phyloP scores from a whole-genome alignment of 1,284 basidiomycete species.

The Quambalaria eucalypti region DNA sequence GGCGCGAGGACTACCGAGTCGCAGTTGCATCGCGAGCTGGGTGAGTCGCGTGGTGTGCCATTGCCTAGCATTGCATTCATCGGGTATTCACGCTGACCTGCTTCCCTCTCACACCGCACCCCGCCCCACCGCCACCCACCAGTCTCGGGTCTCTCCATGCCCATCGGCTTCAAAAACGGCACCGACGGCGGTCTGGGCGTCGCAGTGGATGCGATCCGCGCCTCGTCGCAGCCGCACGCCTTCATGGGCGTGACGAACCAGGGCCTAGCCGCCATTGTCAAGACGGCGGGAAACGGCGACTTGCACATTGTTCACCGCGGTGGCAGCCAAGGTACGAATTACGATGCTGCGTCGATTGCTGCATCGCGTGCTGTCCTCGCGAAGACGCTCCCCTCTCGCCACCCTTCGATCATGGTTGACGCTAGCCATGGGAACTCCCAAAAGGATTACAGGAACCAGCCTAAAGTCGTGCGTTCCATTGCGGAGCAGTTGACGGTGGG shows the following conservation, averaged over 20 bases:
- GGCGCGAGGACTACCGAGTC: conserved; percentile 78
- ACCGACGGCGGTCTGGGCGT: conserved; percentile 68
- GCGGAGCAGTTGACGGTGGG: conserved; percentile 70
- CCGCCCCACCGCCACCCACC: neutral
- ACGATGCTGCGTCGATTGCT: conserved; percentile 61
- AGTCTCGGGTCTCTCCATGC: conserved; percentile 44
- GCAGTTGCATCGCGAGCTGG: conserved; percentile 50
- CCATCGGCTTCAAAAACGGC: conserved; percentile 90
- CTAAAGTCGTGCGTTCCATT: conserved; percentile 60
- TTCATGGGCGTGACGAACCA: conserved; percentile 46
- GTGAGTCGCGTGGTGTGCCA: neutral
- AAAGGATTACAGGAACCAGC: conserved; percentile 47
- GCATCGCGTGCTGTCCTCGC: conserved; percentile 67
- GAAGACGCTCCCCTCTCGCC: conserved; percentile 28
- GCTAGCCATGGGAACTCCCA: conserved; percentile 45
- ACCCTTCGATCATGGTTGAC: conserved; percentile 45
- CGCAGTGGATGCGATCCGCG: conserved; percentile 45
- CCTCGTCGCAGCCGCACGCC: conserved; percentile 38
- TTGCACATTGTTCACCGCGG: conserved; percentile 46
- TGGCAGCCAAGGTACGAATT: conserved; percentile 49
- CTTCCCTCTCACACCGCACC: neutral
- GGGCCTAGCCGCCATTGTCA: conserved; percentile 81
- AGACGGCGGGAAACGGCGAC: conserved; percentile 71
- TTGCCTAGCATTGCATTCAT: too few species aligned
- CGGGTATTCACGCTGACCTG: neutral